A percentile compares a stretch with the other conserved stretches of the same genome.
Conservation (phyloP, 257 asterid species). For the Solanum sejunctum region DNA sequence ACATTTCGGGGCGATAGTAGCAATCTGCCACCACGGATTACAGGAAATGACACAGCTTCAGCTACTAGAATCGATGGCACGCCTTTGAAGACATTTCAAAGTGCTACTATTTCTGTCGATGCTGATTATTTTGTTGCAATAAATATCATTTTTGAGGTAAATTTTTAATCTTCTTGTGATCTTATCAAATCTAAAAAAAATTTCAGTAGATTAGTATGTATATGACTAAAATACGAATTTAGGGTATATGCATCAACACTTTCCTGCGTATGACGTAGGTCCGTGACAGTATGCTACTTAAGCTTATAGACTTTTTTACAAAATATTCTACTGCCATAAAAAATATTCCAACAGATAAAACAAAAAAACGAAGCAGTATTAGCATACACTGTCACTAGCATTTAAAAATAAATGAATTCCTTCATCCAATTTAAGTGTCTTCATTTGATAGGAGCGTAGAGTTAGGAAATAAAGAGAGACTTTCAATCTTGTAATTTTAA, state of each 20-base stretch:
- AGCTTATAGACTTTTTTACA: neutral
- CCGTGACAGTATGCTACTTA: neutral
- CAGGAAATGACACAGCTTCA: slow-evolving; percentile 42
- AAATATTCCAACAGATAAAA: neutral
- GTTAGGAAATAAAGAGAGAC: no score
- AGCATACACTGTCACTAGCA: neutral
- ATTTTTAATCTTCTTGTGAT: neutral
- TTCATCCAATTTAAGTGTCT: neutral
- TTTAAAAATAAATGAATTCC: neutral
- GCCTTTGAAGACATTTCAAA: slow-evolving; percentile 35
- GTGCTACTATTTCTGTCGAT: slow-evolving; percentile 39
- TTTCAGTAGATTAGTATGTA: neutral
- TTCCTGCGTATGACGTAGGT: neutral
- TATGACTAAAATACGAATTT: neutral
- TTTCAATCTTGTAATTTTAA: no score
- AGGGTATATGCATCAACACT: neutral
- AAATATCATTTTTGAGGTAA: slow-evolving; percentile 42
- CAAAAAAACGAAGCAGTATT: neutral
- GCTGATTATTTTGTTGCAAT: slow-evolving; percentile 41
- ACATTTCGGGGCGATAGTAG: slow-evolving; percentile 28
- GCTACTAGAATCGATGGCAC: slow-evolving; percentile 20
- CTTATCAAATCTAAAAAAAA: neutral
- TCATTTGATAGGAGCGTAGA: no score
- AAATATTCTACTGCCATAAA: neutral
- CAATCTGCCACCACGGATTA: slow-evolving; percentile 35